These are phyloP conservation scores for Penicillium italicum DNA, from an alignment of 2,329 filamentous ascomycete genomes.

Conservation along the genomic window DNA sequence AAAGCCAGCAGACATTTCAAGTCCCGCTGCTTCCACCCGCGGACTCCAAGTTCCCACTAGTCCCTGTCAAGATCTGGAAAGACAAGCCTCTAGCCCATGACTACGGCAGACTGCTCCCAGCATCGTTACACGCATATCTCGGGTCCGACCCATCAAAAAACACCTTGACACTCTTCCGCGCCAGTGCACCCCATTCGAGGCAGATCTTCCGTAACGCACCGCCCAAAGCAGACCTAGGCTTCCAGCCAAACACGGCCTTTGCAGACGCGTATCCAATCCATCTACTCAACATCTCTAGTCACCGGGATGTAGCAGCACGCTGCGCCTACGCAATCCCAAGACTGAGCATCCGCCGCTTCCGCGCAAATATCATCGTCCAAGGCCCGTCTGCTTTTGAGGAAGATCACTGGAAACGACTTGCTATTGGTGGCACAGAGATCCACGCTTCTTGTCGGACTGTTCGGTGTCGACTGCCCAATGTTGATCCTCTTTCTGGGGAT, in stretches of 20 bases:
- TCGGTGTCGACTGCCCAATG: constrained; percentile 57
- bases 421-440: constrained; percentile 38
- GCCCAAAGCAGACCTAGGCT: constrained; percentile 49
- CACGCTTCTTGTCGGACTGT: constrained; percentile 57
- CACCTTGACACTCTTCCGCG: constrained; percentile 53
- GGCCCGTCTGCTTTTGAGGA: constrained; percentile 54
- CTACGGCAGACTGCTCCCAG: constrained; percentile 42
- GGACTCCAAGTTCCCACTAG: constrained; percentile 46
- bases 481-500: constrained; percentile 54
- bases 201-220: constrained; percentile 55
- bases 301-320: constrained; percentile 49
- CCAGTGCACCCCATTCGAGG: constrained; percentile 45
- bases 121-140: constrained; percentile 50
- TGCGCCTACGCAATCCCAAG: constrained; percentile 40
- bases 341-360: constrained; percentile 53
- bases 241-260: constrained; percentile 54
- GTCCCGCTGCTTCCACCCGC: constrained; percentile 52
- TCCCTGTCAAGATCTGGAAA: constrained; percentile 54
- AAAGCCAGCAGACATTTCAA: constrained; percentile 45
- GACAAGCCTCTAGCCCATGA: constrained; percentile 47
- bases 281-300: constrained; percentile 53
- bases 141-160: constrained; percentile 10
- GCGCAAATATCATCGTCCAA: constrained; percentile 56
- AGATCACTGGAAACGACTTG: constrained; percentile 55
- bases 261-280: constrained; percentile 59